Base-by-base conservation (phyloP, 495 filamentous ascomycete species). In the Tuber microsphaerosporum region DNA sequence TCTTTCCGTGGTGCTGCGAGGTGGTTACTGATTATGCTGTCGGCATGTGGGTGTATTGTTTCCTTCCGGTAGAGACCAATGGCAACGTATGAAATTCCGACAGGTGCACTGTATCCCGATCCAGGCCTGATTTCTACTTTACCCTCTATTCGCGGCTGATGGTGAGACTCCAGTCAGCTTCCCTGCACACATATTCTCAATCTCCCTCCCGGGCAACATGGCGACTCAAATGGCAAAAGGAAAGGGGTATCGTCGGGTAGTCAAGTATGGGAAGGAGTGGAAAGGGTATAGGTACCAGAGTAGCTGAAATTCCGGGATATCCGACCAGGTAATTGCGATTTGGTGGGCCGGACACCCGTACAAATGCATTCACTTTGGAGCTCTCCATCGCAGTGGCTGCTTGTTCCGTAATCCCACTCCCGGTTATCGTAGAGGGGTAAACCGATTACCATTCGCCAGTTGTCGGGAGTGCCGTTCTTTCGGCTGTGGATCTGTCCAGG, bases 291-390 rank as follows among this genome's bases (percentile, higher is more conserved):
- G 91, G 87, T 87, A 97, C 94, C 90, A 97, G 86, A 7, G 96
- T 99, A 78, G 95, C 96, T 45, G 96, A 97, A 84, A 99, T 98
- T 76, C 95, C 95, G 9, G 95, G 95, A 84, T 99, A 99, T 71
- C 95, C 95, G 77, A 98, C 93, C 77, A 98, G 87, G 82, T 94
- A 97, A 85, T 93, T 94, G 85, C 93, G 95, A 86, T 99, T 99
- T 79, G 95, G 93, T 79, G 94, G 94, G 79, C 95, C 95, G 82
- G 93, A 96, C 87, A 99, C 93, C 87, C 96, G 92, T 86, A 99
- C 95, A 84, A 92, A 94, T 84, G 94, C 94, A 84, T 93, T 88
- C 89, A 94, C 81, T 78, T 78, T 83, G 76, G 78, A 77, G 71
- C 74, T 75, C 43, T 79, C 77, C 77, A 79, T 79, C 65, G 70